A percentile compares a stretch with the other conserved stretches of the same genome.
Evolutionary conservation across 495 filamentous ascomycete genomes (phyloP).

Genomic region (Trichoderma erinaceum): DNA sequence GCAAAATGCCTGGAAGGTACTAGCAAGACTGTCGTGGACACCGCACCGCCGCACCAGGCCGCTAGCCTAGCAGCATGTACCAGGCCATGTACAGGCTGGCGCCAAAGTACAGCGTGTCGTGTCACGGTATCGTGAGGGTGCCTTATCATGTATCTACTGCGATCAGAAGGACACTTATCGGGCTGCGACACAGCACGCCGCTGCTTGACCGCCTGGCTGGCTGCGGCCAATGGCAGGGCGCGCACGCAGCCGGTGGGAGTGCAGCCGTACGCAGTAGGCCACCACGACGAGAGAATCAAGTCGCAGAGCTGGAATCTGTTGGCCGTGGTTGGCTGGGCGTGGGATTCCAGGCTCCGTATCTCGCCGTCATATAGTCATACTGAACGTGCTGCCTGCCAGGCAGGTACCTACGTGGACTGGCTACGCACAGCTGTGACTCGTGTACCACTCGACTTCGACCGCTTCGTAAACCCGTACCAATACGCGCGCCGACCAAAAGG

Average conservation of each 20-base stretch:
- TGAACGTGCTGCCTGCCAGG: too few relatives aligned
- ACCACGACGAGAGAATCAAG: not conserved
- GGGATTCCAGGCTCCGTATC: too few relatives aligned
- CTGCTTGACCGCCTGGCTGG: conserved; percentile 4
- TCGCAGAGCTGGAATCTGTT: not conserved
- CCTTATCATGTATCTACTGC: not conserved
- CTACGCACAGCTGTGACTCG: too few relatives aligned
- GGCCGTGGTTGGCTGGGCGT: too few relatives aligned
- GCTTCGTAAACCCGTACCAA: too few relatives aligned
- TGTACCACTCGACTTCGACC: too few relatives aligned
- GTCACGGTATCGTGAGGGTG: not conserved
- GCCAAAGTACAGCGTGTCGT: not conserved
- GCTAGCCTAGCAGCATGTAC: not conserved
- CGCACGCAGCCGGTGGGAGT: not conserved
- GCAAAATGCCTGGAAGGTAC: not conserved
- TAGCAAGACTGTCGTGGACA: not conserved
- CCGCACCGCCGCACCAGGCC: not conserved
- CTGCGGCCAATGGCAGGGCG: conserved; percentile 1
- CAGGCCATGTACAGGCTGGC: not conserved
- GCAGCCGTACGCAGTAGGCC: not conserved
- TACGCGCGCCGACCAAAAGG: too few relatives aligned
- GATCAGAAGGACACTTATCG: not conserved
- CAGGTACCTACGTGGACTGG: too few relatives aligned
- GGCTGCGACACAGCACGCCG: conserved; percentile 2
- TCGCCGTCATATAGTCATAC: too few relatives aligned